phyloP scores from a whole-genome alignment of 2,329 filamentous ascomycete genomes.

The Fusarium marasasianum region DNA sequence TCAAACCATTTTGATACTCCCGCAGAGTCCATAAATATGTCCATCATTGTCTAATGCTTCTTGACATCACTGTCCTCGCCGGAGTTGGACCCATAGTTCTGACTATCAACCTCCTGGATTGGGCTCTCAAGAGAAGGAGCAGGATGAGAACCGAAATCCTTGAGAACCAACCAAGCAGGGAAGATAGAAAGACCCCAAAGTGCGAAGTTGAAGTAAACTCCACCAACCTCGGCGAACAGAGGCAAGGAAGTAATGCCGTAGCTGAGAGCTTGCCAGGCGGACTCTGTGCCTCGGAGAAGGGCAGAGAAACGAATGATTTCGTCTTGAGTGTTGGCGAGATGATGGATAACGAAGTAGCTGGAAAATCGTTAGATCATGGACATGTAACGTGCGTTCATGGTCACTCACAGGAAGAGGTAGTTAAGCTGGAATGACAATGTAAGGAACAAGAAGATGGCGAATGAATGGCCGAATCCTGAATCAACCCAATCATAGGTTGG shows the following conservation, averaged over 20 bases:
- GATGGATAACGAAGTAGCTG: constrained; percentile 75
- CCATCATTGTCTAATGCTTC: neutral
- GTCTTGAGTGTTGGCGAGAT: constrained; percentile 67
- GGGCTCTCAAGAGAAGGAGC: constrained; percentile 1
- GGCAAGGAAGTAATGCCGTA: constrained; percentile 72
- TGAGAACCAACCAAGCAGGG: constrained; percentile 74
- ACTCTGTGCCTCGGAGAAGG: constrained; percentile 75
- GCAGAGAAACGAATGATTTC: constrained; percentile 76
- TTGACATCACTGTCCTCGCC: constrained; percentile 35
- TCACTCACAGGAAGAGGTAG: constrained; percentile 72
- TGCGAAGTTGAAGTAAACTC: constrained; percentile 75
- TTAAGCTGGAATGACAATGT: constrained; percentile 76
- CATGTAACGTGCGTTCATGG: neutral
- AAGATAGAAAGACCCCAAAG: constrained; percentile 71
- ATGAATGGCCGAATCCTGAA: constrained; percentile 71
- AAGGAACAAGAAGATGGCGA: constrained; percentile 74
- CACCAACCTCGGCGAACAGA: constrained; percentile 71
- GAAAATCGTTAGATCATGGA: neutral
- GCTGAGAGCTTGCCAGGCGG: constrained; percentile 76
- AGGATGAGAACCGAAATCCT: constrained; percentile 47
- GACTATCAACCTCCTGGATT: constrained; percentile 9
- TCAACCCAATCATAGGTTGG: constrained; percentile 74
- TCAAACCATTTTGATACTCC: neutral
- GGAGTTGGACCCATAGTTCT: constrained; percentile 28
- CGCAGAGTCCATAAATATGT: neutral